A percentile compares a stretch with the other conserved stretches of the same genome.
phyloP scores from a whole-genome alignment of 495 filamentous ascomycete genomes.

The Aspergillus heteromorphus region DNA sequence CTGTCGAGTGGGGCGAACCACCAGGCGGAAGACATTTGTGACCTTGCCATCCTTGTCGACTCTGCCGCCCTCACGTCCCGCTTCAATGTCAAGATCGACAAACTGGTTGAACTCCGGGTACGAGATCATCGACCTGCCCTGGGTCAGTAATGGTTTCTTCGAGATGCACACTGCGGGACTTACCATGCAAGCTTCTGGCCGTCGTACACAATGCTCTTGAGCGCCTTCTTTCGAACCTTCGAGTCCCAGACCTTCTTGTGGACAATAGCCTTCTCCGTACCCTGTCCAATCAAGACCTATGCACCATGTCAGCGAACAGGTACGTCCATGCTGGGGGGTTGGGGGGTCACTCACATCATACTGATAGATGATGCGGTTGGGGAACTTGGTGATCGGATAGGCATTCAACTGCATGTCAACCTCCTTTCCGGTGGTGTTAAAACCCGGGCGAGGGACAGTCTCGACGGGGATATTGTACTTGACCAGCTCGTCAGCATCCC shows the following conservation, averaged over 20 bases:
- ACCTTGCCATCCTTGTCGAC: constrained; percentile 11
- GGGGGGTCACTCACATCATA: constrained; percentile 68
- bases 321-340: background rate
- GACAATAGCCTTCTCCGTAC: constrained; percentile 54
- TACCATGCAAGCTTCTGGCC: constrained; percentile 75
- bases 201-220: constrained; percentile 69
- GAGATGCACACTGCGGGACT: constrained; percentile 14
- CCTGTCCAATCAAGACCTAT: constrained; percentile 59
- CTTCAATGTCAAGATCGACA: constrained; percentile 64
- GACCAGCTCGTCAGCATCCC: constrained; percentile 19
- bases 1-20: constrained; percentile 50
- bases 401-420: constrained; percentile 66
- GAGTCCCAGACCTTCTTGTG: constrained; percentile 72
- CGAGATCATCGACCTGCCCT: constrained; percentile 31
- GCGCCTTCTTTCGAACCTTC: constrained; percentile 43
- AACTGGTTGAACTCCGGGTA: constrained; percentile 33
- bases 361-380: constrained; percentile 59
- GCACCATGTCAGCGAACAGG: constrained; percentile 1
- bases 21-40: constrained; percentile 49
- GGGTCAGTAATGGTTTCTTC: constrained; percentile 3
- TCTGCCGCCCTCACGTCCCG: constrained; percentile 24
- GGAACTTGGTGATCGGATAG: constrained; percentile 55
- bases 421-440: constrained; percentile 52
- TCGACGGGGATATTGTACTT: constrained; percentile 26
- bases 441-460: constrained; percentile 40